A percentile compares a stretch with the other conserved stretches of the same genome.
These are phyloP conservation scores for Aspergillus pseudoviridinutans DNA, from an alignment of 2,329 filamentous ascomycete genomes.

Conservation along the genomic window DNA sequence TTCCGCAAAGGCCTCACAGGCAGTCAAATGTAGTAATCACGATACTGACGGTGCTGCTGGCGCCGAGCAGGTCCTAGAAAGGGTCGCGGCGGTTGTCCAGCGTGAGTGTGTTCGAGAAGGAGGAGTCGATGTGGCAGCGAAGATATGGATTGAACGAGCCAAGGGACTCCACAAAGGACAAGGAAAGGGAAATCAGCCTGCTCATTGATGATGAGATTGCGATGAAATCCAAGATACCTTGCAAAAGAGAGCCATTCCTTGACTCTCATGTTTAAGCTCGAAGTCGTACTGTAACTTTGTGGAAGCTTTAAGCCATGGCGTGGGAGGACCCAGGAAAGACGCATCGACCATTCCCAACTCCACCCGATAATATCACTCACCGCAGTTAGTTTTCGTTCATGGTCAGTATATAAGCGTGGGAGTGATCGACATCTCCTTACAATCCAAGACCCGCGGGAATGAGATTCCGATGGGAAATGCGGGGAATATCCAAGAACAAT, in stretches of 20 bases:
- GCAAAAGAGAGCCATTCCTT: background rate
- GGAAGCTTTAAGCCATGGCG: background rate
- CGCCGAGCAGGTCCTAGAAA: conserved; percentile 56
- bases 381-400: background rate
- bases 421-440: background rate
- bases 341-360: background rate
- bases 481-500: no score
- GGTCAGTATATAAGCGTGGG: background rate
- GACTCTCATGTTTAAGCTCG: background rate
- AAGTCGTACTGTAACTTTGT: background rate
- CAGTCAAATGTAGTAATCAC: background rate
- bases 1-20: background rate
- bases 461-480: no score
- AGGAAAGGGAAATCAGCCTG: conserved; percentile 34
- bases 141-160: conserved; percentile 51
- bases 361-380: background rate
- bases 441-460: no score
- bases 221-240: conserved; percentile 1
- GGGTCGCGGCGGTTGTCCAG: conserved; percentile 60
- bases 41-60: conserved; percentile 50
- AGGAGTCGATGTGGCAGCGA: conserved; percentile 42
- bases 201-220: background rate
- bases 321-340: background rate
- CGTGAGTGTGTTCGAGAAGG: conserved; percentile 46
- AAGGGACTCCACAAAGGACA: conserved; percentile 45